These are phyloP conservation scores for Termitomyces bulborhizus DNA, from an alignment of 768 basidiomycete species.

Conservation along the genomic window DNA sequence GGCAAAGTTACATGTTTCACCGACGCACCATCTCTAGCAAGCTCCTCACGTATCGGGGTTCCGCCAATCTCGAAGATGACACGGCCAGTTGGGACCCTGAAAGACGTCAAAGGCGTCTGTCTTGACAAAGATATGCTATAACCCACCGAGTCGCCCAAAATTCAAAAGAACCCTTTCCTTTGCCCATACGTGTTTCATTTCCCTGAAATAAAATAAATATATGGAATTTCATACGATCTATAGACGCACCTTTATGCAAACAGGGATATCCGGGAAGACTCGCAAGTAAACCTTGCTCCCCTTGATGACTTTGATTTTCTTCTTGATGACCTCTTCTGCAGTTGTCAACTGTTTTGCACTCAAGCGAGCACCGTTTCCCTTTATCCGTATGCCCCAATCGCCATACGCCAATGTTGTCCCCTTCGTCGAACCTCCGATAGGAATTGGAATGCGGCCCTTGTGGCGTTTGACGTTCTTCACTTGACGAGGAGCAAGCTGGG, in stretches of 20 bases:
- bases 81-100: constrained; percentile 78
- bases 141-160: constrained; percentile 91
- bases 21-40: constrained; percentile 80
- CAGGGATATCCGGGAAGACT: constrained; percentile 95
- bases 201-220: constrained; percentile 38
- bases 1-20: neutral
- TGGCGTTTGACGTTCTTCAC: constrained; percentile 85
- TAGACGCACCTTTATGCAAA: constrained; percentile 82
- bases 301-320: constrained; percentile 86
- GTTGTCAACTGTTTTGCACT: constrained; percentile 87
- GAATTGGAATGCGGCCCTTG: constrained; percentile 84
- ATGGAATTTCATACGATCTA: neutral
- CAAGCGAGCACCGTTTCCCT: constrained; percentile 72
- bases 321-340: constrained; percentile 82
- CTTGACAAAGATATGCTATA: neutral
- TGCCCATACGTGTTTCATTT: constrained; percentile 99
- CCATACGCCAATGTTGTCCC: constrained; percentile 92
- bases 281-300: constrained; percentile 82
- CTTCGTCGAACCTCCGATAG: constrained; percentile 84
- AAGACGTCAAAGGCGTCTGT: neutral
- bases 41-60: constrained; percentile 80
- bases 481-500: constrained; percentile 75
- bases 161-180: constrained; percentile 97
- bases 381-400: constrained; percentile 88
- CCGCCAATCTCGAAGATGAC: constrained; percentile 96